Conservation (phyloP, 805 yeast genomes). For the Hanseniaspora pseudoguilliermondii region DNA sequence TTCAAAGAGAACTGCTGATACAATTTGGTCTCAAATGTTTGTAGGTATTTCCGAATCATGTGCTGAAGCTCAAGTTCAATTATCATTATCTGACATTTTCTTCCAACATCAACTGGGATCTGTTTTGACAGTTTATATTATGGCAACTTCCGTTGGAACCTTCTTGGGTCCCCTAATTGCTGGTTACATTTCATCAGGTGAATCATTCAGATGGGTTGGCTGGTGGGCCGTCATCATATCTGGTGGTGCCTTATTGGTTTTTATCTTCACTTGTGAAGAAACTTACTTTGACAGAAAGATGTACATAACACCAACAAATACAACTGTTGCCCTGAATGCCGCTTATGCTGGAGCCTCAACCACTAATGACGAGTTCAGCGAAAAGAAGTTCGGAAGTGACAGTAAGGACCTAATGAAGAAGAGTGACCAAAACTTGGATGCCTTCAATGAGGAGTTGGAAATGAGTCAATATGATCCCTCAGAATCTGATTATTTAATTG, state of each 20-base stretch:
- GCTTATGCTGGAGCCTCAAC: not conserved
- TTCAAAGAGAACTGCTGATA: slow-evolving; percentile 41
- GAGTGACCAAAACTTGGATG: not conserved
- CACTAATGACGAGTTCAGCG: not conserved
- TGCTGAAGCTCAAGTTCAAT: slow-evolving; percentile 61
- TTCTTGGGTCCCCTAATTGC: slow-evolving; percentile 70
- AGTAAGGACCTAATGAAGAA: not conserved
- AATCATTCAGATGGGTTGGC: slow-evolving; percentile 69
- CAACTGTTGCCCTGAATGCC: slow-evolving; percentile 13
- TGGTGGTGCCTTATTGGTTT: slow-evolving; percentile 42
- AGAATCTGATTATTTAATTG: slow-evolving; percentile 18
- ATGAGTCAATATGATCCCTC: not conserved
- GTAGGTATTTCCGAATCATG: slow-evolving; percentile 73
- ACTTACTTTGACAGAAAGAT: slow-evolving; percentile 48
- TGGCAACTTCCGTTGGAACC: slow-evolving; percentile 65
- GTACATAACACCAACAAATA: slow-evolving; percentile 27
- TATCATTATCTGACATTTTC: slow-evolving; percentile 58
- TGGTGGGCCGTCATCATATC: slow-evolving; percentile 53
- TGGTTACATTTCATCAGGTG: slow-evolving; percentile 48
- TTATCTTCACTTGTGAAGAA: slow-evolving; percentile 56
- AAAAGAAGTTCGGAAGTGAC: not conserved
- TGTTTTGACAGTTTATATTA: slow-evolving; percentile 57
- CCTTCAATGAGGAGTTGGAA: slow-evolving; percentile 2
- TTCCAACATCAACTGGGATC: slow-evolving; percentile 67
- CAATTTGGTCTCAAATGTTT: slow-evolving; percentile 66